Conservation (phyloP, 345 rosid genomes). For the Syzygium grande region DNA sequence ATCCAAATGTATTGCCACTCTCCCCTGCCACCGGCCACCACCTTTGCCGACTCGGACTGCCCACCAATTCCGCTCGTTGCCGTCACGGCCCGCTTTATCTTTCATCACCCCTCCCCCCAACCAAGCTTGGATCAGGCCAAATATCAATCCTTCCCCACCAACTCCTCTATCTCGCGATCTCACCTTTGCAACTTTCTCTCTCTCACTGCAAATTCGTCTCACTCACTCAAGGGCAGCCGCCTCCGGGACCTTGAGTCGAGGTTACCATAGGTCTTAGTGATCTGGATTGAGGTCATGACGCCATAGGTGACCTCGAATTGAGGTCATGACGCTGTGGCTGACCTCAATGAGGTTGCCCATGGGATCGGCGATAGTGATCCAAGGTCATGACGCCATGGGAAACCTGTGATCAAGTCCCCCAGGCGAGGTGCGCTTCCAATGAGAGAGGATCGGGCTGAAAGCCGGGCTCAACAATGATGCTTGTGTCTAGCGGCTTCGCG, state of each 20-base stretch:
- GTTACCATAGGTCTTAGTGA: not conserved
- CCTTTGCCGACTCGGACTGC: not conserved
- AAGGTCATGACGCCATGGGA: accelerated
- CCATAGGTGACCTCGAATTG: not conserved
- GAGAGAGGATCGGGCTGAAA: not conserved
- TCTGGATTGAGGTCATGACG: not conserved
- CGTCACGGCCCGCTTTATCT: not conserved
- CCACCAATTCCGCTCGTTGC: not conserved
- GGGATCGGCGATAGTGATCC: not conserved
- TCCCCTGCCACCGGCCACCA: not conserved
- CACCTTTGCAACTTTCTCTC: too few species aligned
- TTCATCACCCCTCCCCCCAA: not conserved
- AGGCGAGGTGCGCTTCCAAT: accelerated
- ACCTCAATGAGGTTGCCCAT: not conserved
- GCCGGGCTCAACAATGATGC: not conserved
- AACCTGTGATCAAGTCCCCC: not conserved
- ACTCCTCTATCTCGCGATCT: too few species aligned
- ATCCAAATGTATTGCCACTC: not conserved
- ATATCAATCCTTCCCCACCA: too few species aligned
- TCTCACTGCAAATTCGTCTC: too few species aligned
- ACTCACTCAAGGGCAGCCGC: too few species aligned
- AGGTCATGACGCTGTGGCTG: not conserved
- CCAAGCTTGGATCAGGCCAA: not conserved
- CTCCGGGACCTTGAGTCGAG: not conserved
- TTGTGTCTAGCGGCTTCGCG: not conserved